phyloP scores from a whole-genome alignment of 345 rosid genomes.

The Ceriops zippeliana region DNA sequence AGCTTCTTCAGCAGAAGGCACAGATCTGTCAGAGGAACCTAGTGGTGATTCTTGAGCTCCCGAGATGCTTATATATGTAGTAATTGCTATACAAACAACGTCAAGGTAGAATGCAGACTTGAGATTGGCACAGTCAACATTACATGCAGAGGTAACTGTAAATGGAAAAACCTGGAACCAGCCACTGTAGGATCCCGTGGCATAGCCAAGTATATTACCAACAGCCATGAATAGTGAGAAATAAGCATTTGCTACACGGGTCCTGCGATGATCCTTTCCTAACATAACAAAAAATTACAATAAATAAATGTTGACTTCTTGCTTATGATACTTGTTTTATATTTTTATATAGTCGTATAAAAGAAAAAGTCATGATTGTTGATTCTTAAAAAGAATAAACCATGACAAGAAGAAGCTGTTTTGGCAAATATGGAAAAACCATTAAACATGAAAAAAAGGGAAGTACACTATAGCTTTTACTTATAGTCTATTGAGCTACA shows the following conservation, averaged over 20 bases:
- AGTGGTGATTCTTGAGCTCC: constrained; percentile 70
- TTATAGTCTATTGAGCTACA: not conserved
- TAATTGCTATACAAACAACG: constrained; percentile 55
- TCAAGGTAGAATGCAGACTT: constrained; percentile 94
- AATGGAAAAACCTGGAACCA: constrained; percentile 87
- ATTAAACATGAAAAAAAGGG: too few species aligned
- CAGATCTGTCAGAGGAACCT: constrained; percentile 29
- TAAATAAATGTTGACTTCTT: constrained; percentile 16
- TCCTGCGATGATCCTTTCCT: constrained; percentile 90
- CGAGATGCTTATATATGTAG: constrained; percentile 57
- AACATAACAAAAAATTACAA: constrained; percentile 29
- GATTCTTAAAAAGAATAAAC: not conserved
- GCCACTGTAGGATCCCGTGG: constrained; percentile 84
- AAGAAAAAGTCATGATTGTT: not conserved
- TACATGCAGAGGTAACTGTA: constrained; percentile 70
- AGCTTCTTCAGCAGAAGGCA: constrained; percentile 36
- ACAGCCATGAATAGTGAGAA: constrained; percentile 94
- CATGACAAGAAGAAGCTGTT: not conserved
- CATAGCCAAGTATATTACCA: constrained; percentile 91
- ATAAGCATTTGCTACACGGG: constrained; percentile 92
- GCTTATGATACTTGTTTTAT: constrained; percentile 2
- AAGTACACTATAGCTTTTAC: not conserved
- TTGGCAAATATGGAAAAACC: too few species aligned
- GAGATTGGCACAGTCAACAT: constrained; percentile 84
- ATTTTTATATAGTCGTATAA: not conserved